Evolutionary conservation across 192 early-diverging fungal species (phyloP).

Genomic region (Lobosporangium transversale): DNA sequence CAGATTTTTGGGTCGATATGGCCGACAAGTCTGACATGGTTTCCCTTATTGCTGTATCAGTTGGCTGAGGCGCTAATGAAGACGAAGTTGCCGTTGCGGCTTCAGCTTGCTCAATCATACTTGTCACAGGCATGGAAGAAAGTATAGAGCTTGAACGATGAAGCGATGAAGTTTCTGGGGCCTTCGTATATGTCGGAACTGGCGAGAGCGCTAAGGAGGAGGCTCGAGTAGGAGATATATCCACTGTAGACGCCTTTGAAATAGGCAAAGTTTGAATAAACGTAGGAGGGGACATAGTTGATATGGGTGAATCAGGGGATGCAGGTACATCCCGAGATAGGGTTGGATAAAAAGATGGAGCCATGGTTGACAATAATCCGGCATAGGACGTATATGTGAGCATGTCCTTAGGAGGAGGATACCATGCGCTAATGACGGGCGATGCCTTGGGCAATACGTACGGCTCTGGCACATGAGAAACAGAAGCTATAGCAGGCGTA

Average conservation of each 20-base stretch:
- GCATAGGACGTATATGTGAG: conserved; percentile 43
- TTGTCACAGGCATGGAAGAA: neutral
- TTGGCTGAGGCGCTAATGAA: neutral
- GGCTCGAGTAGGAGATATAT: neutral
- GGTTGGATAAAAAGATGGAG: conserved; percentile 33
- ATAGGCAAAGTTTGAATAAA: neutral
- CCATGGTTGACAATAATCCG: conserved; percentile 20
- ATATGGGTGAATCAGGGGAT: no score
- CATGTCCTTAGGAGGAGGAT: conserved; percentile 10
- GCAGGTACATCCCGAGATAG: no score
- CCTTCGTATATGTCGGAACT: neutral
- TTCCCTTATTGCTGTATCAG: neutral
- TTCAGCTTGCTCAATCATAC: neutral
- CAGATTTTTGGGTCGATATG: no score
- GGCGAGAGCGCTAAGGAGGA: neutral
- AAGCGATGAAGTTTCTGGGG: no score
- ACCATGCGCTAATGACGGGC: conserved; percentile 4
- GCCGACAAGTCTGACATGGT: no score
- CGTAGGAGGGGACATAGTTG: no score
- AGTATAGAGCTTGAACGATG: neutral
- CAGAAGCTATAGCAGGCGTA: neutral
- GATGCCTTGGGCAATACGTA: neutral
- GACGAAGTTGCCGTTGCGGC: neutral
- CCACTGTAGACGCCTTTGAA: neutral
- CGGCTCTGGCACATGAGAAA: neutral